Evolutionary conservation across 225 moss, liverwort and hornwort species (phyloP), one percentile per base, ranked within the genome.

Genomic region (Thuidium tamariscinum): DNA sequence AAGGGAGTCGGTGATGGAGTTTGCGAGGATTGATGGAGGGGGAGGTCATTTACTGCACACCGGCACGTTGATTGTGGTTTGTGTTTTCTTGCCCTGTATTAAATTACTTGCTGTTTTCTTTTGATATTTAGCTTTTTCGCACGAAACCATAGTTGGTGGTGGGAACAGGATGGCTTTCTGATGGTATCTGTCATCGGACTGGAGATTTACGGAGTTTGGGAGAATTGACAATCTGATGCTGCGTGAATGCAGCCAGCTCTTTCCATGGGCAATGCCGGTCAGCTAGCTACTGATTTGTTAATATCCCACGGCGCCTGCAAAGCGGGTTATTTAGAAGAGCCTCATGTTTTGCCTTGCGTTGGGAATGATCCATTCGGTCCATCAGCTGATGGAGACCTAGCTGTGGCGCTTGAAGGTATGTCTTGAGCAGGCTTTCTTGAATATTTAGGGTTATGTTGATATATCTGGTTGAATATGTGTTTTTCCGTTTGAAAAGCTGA

Each of bases 331-430:
- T 86, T 97, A 71, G 94, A 96, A n/a, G 97, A 97, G 84, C 94
- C 97, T 51, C 94, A 90, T 86, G 94, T 99, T 22, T 81, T 99
- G 86, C 96, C 98, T 59, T 99, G 97, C 89, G 91, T 95, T 36
- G 98, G 98, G 48, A 99, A 99, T 83, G 98, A 99, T 73, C 98
- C 98, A 46, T 95, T 99, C 61, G 94, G 96, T 30, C 94, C 96
- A 27, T 86, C 87, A 52, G 94, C 95, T 26, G 92, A 92, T 80
- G 98, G 98, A 79, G 92, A 91, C 76, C 84, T 99, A 79, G 92
- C 96, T 42, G 92, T 97, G 29, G 91, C 98, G 72, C 91, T 97
- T 48, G 97, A 99, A 87, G 97, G 97, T 97, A 74, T 67, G 91
- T 74, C 41, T n/a, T 70, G 74, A 54, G 41, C 62, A 42, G 20